A percentile compares a stretch with the other conserved stretches of the same genome.
phyloP scores from a whole-genome alignment of 129 eudicot species.

The Tagetes patula region DNA sequence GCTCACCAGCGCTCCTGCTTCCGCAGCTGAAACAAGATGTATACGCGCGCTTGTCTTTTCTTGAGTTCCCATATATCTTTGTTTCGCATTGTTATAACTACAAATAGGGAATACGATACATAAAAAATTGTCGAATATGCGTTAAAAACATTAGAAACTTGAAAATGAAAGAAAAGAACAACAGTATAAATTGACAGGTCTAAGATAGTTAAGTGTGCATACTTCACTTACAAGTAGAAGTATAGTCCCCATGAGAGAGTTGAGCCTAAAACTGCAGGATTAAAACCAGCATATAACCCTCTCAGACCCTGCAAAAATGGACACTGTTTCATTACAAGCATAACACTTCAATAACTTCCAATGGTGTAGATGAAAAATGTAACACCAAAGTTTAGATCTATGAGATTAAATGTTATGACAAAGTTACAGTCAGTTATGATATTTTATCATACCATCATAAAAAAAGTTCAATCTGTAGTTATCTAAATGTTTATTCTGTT shows the following conservation, averaged over 20 bases:
- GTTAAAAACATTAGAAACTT: neutral
- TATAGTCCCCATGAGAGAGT: slow-evolving; percentile 96
- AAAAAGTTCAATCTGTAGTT: neutral
- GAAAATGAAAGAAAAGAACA: neutral
- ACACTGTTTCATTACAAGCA: slow-evolving; percentile 7
- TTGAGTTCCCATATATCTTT: slow-evolving; percentile 63
- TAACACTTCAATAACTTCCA: neutral
- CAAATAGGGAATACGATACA: slow-evolving; percentile 2
- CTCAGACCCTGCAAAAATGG: slow-evolving; percentile 65
- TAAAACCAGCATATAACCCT: slow-evolving; percentile 93
- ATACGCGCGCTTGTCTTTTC: slow-evolving; percentile 67
- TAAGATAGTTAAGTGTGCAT: neutral
- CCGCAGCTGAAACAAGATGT: slow-evolving; percentile 98
- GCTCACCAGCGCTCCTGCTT: slow-evolving; percentile 97
- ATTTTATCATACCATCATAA: neutral
- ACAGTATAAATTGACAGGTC: neutral
- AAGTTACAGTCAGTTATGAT: neutral
- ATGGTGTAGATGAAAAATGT: neutral
- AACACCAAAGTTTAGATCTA: neutral
- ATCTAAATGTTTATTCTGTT: neutral
- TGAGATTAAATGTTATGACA: neutral
- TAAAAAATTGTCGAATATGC: slow-evolving; percentile 5
- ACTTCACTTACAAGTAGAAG: slow-evolving; percentile 80
- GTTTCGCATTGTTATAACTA: slow-evolving; percentile 94
- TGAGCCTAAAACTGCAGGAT: slow-evolving; percentile 94